These are phyloP conservation scores for Perilla frutescens DNA, from an alignment of 257 asterid species.

Conservation along the genomic window DNA sequence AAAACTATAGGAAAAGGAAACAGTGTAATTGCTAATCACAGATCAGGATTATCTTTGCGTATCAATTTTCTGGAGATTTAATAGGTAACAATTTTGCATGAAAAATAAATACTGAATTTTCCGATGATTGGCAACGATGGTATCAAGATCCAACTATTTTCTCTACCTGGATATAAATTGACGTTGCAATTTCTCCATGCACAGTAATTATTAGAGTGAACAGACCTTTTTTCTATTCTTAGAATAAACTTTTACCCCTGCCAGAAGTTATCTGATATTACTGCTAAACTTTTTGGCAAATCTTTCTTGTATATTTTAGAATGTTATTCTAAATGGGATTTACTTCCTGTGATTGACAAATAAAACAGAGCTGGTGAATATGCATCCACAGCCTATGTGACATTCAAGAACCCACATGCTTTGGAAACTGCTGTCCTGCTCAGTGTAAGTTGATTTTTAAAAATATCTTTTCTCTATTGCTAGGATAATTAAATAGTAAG, in stretches of 20 bases:
- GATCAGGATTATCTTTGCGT: not conserved
- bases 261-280: slow-evolving; percentile 6
- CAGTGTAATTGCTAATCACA: slow-evolving; percentile 4
- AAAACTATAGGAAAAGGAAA: not conserved
- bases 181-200: not conserved
- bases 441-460: slow-evolving; percentile 67
- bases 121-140: slow-evolving; percentile 11
- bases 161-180: not conserved
- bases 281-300: slow-evolving; percentile 1
- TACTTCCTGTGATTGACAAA: slow-evolving; percentile 34
- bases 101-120: slow-evolving; percentile 6
- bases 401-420: slow-evolving; percentile 83
- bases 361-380: slow-evolving; percentile 78
- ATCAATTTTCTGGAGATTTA: slow-evolving; percentile 6
- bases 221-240: slow-evolving; percentile 18
- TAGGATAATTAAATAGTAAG: not conserved
- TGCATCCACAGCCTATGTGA: slow-evolving; percentile 88
- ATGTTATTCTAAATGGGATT: not conserved
- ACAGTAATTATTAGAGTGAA: not conserved
- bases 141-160: slow-evolving; percentile 1
- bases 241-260: not conserved
- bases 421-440: slow-evolving; percentile 94
- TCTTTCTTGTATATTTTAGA: slow-evolving; percentile 3
- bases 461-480: not conserved
- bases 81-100: slow-evolving; percentile 1